Evolutionary conservation across 371 early-diverging fungal genomes (phyloP).

Genomic region (Mortierella sp.): DNA sequence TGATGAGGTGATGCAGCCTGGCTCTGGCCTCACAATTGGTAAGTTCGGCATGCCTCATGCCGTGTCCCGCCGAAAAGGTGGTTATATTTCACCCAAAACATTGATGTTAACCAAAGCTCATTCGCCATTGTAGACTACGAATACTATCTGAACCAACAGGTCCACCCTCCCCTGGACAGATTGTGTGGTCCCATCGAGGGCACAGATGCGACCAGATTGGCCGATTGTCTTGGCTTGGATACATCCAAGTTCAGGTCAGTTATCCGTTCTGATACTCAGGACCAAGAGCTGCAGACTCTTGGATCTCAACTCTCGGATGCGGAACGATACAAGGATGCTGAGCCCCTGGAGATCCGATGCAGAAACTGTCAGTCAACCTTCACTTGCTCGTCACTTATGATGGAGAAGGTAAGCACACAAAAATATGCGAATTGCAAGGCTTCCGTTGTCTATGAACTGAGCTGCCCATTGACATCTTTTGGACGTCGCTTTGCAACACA

Average conservation of each 20-base stretch:
- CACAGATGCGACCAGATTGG: conserved; percentile 84
- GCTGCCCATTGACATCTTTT: neutral
- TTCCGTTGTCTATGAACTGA: neutral
- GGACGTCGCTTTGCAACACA: neutral
- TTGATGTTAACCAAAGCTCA: neutral
- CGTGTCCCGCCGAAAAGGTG: neutral
- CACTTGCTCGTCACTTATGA: conserved; percentile 70
- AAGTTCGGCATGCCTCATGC: neutral
- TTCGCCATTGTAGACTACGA: conserved; percentile 79
- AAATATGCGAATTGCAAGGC: too few relatives aligned
- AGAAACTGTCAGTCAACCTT: conserved; percentile 67
- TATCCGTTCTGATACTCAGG: conserved; percentile 36
- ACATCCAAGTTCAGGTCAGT: conserved; percentile 70
- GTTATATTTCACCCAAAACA: neutral
- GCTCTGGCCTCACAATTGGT: conserved; percentile 71
- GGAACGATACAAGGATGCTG: conserved; percentile 87
- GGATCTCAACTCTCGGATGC: conserved; percentile 87
- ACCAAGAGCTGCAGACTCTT: conserved; percentile 76
- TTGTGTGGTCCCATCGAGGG: conserved; percentile 92
- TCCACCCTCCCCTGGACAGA: conserved; percentile 96
- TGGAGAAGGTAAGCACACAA: conserved; percentile 46
- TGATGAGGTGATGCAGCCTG: conserved; percentile 81
- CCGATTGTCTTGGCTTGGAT: conserved; percentile 93
- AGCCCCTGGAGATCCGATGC: conserved; percentile 74
- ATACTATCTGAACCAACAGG: conserved; percentile 98